Base-by-base conservation (phyloP, 257 asterid species). In the Solanum piurae region DNA sequence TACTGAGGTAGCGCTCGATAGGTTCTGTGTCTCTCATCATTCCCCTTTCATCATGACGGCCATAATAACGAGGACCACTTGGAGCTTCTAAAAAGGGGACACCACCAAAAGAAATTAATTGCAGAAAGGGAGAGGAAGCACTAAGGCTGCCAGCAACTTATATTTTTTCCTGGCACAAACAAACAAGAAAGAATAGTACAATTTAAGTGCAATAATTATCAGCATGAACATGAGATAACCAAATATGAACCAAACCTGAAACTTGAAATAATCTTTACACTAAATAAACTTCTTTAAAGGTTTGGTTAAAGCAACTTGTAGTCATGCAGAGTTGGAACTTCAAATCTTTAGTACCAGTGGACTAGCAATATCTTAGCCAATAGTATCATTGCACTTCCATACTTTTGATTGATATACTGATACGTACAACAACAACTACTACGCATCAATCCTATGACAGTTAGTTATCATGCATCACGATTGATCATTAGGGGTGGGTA, bases 1-100 rank as follows among this genome's bases (percentile, higher is more conserved):
- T 89, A 76, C 93, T 95, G 49, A 95, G 90, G 91, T 93, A 96
- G 77, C 95, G 95, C 84, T 94, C 93, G 38, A 94, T 91, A 84
- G 99, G 89, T 52, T 94, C 96, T 10, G 93, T 90, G 83, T 92
- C 98, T 90, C 95, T 92, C 49, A 88, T 87, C n/a, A 90, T 93
- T 18, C 90, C 90, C 89, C 95, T 90, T 27, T 93, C 98, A 25
- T 90, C 95, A 52, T 91, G 95, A 13, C 90, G 93, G 55, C 88
- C 89, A 88, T 87, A 94, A 87, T 90, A 91, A 85, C 83, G 69
- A 29, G 88, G 92, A 77, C 97, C 92, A 88, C 92, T 82, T 13
- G 98, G 94, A 84, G 92, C 42, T 89, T 93, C 98, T 96, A 83
- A 87, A 33, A n/a, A n/a, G 25, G 23, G 77, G 23, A 86, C 31